Evolutionary conservation across 2,329 filamentous ascomycete species (phyloP), one percentile per base, ranked within the genome.

Genomic region (Alternaria sp.): DNA sequence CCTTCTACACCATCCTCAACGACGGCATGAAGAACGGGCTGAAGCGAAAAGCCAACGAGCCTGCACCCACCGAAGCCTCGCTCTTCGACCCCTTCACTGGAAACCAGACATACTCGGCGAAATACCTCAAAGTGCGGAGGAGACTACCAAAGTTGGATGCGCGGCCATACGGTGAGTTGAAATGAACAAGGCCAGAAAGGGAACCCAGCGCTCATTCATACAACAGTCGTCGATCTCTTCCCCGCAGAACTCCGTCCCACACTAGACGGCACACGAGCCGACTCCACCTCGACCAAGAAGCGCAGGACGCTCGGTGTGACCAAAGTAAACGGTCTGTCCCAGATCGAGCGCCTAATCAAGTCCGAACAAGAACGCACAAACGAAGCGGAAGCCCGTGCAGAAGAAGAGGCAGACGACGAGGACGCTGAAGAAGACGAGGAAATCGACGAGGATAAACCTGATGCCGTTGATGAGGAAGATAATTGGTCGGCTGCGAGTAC

Each of bases 81-180:
- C 68, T 79, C 0, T 86, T 88, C 69, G 86, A 90, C 72, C 85
- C 87, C 2, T 90, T 90, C 69, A 82, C 84, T 44, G 85, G 86
- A 57, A 88, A 88, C 76, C 85, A 85, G 40, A 87, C 86, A 0
- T 90, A 87, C 71, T 84, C 84, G 16, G 81, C 85, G 55, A 85
- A 83, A 69, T 89, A 88, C 73, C 79, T 84, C 57, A 86, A 85
- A 65, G 85, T 86, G 68, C 82, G 83, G 66, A 79, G 85, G 60
- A 82, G 80, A 20, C 70, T 89, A 10, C 87, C 87, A 0, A 83
- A 83, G 62, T 76, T 89, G 20, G 80, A 82, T 49, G 84, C 81
- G 22, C 78, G 85, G 44, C 81, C 85, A 20, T 88, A 87, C 70
- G 80, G 86, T 87, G 72, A 75, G 83, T 80, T 20, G 46, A 40